Percentiles rank a stretch among this genome's conserved stretches.
Evolutionary conservation across 805 yeast genomes (phyloP).

Genomic region (Suhomyces sp.): DNA sequence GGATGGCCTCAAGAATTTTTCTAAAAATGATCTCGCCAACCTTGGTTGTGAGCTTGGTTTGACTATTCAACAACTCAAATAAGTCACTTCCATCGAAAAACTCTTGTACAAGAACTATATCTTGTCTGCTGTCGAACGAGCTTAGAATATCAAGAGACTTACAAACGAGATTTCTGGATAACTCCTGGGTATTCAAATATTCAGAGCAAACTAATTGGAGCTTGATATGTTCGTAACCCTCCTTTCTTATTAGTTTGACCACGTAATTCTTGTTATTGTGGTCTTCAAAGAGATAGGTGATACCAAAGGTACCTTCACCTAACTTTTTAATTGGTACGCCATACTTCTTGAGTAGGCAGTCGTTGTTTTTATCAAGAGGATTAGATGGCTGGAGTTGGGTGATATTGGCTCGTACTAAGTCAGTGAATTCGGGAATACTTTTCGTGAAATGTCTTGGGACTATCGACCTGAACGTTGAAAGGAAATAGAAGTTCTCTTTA

Average conservation of each 20-base stretch:
- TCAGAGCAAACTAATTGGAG: constrained; percentile 2
- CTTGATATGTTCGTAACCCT: neutral
- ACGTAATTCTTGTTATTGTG: neutral
- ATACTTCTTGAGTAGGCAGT: constrained; percentile 5
- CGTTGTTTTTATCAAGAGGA: no score
- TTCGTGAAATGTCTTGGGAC: no score
- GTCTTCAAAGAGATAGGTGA: constrained; percentile 5
- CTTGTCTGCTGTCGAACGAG: neutral
- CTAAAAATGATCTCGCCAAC: constrained; percentile 1
- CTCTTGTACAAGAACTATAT: constrained; percentile 7
- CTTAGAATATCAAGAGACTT: constrained; percentile 5
- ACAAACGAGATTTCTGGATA: constrained; percentile 3
- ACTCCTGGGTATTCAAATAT: constrained; percentile 1
- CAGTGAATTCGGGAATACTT: no score
- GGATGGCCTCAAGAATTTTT: constrained; percentile 5
- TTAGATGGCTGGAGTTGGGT: no score
- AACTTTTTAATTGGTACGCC: constrained; percentile 5
- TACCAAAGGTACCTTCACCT: constrained; percentile 8
- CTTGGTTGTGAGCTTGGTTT: neutral
- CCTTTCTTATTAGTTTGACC: constrained; percentile 2
- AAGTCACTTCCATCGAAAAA: constrained; percentile 8
- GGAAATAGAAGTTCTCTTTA: no score
- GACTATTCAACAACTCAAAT: constrained; percentile 2
- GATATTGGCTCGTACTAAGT: no score
- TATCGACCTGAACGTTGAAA: no score